Conservation (phyloP, 208 protist genomes). For the Acanthamoeba triangularis region DNA sequence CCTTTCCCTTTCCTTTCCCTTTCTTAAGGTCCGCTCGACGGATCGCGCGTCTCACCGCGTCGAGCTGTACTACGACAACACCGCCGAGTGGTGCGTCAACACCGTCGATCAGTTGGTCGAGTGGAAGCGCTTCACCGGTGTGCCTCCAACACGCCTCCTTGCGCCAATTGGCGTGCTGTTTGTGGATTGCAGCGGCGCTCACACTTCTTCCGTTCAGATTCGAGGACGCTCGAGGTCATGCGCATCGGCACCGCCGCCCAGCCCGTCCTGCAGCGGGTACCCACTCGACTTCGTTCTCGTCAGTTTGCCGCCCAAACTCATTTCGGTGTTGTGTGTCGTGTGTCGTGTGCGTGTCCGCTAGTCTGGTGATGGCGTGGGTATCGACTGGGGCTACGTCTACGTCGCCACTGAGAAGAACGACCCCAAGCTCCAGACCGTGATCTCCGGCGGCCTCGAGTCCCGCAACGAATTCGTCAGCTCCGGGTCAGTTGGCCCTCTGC, state of each 20-base stretch:
- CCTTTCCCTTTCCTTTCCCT: no score
- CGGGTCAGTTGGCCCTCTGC: neutral
- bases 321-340: neutral
- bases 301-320: neutral
- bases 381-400: constrained; percentile 77
- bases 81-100: constrained; percentile 74
- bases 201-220: neutral
- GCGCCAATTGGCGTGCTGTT: no score
- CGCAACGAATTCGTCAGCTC: neutral
- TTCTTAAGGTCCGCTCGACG: constrained; percentile 33
- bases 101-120: neutral
- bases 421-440: neutral
- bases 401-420: neutral
- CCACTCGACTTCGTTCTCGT: neutral
- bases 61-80: constrained; percentile 79
- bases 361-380: constrained; percentile 51
- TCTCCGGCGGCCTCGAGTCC: neutral
- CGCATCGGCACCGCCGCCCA: constrained; percentile 3
- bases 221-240: neutral
- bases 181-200: no score
- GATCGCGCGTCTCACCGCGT: constrained; percentile 63
- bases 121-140: constrained; percentile 5
- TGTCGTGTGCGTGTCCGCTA: neutral
- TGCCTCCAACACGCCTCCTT: neutral
- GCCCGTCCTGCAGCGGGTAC: constrained; percentile 30